phyloP scores from a whole-genome alignment of 768 basidiomycete genomes.

The Leccinum boreale region DNA sequence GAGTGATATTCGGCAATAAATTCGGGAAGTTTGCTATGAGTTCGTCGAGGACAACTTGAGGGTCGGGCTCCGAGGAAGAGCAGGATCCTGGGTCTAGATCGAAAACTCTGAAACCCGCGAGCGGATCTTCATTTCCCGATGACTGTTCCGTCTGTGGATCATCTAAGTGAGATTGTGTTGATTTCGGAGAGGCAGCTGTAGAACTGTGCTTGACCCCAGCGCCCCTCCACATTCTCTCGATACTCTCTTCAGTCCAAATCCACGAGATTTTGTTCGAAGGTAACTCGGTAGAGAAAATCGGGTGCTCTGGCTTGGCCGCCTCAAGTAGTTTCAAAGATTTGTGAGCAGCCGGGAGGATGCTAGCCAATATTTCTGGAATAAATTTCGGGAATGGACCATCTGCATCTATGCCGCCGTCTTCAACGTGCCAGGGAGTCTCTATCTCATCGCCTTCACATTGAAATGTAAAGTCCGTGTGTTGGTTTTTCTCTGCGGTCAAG shows the following conservation, averaged over 20 bases:
- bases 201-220: neutral
- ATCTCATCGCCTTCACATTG: slow-evolving; percentile 30
- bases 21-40: slow-evolving; percentile 61
- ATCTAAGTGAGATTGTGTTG: neutral
- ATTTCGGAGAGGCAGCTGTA: neutral
- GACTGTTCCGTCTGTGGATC: neutral
- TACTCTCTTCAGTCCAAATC: slow-evolving; percentile 36
- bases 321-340: slow-evolving; percentile 66
- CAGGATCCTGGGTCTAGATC: slow-evolving; percentile 62
- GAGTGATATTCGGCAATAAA: slow-evolving; percentile 57
- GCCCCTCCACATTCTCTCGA: slow-evolving; percentile 11
- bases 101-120: slow-evolving; percentile 53
- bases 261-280: slow-evolving; percentile 42
- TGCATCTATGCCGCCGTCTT: slow-evolving; percentile 38
- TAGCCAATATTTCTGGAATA: slow-evolving; percentile 48
- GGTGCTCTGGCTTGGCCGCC: slow-evolving; percentile 63
- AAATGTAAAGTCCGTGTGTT: slow-evolving; percentile 13
- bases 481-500: slow-evolving; percentile 10
- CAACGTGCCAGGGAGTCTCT: slow-evolving; percentile 38
- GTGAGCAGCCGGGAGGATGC: slow-evolving; percentile 59
- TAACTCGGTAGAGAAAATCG: slow-evolving; percentile 41
- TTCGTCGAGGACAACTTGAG: slow-evolving; percentile 32
- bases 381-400: slow-evolving; percentile 59
- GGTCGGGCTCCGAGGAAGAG: slow-evolving; percentile 20
- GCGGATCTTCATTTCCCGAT: slow-evolving; percentile 28